Conservation (phyloP, 306 rosid species). For the Hippophae rhamnoides region DNA sequence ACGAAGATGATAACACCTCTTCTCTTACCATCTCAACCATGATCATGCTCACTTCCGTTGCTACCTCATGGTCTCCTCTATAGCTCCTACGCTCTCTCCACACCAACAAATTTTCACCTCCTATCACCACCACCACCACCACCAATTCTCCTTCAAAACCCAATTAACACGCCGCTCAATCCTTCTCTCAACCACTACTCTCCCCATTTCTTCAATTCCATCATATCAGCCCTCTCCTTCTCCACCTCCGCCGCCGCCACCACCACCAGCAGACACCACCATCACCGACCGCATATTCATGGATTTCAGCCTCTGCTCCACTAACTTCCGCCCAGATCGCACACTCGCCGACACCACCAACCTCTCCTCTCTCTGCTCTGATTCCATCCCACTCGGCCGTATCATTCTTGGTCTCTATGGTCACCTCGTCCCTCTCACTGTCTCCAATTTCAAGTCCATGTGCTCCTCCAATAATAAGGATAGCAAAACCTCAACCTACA, state of each 20-base stretch:
- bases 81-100: slow-evolving; percentile 15
- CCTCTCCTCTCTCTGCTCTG: slow-evolving; percentile 53
- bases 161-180: slow-evolving; percentile 42
- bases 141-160: slow-evolving; percentile 11
- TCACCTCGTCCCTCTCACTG: slow-evolving; percentile 61
- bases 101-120: slow-evolving; percentile 13
- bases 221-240: background rate
- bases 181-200: slow-evolving; percentile 41
- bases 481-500: slow-evolving; percentile 30
- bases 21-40: background rate
- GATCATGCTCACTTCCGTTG: slow-evolving; percentile 16
- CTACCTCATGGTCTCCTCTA: slow-evolving; percentile 38
- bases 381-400: slow-evolving; percentile 63
- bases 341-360: slow-evolving; percentile 41
- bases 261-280: slow-evolving; percentile 47
- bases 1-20: no score
- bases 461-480: slow-evolving; percentile 18
- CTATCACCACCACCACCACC: slow-evolving; percentile 6
- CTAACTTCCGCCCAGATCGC: slow-evolving; percentile 53
- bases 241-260: slow-evolving; percentile 4
- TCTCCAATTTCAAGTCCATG: slow-evolving; percentile 73
- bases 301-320: slow-evolving; percentile 86
- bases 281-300: slow-evolving; percentile 84
- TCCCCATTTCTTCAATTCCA: slow-evolving; percentile 19
- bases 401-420: slow-evolving; percentile 82